Evolutionary conservation across 1,284 basidiomycete species (phyloP), one percentile per base, ranked within the genome.

Genomic region (Ustilago esculenta): DNA sequence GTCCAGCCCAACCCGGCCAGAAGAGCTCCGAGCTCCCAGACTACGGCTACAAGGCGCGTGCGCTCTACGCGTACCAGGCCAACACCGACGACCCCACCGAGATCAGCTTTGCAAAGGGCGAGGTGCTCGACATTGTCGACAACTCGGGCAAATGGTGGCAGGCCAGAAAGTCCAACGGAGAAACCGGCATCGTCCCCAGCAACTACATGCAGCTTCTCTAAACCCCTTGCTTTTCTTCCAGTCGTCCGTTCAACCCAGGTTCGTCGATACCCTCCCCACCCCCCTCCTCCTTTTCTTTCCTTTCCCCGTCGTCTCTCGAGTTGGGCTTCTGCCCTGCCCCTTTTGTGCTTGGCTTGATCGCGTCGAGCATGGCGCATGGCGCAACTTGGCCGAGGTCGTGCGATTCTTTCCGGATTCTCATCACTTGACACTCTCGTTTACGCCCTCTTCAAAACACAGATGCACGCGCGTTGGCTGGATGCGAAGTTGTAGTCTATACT

Each of bases 81-180:
- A 92, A 90, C 9, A 86, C 91, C 17, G 94, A 98, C 68, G 95
- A 98, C 83, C 92, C 94, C 9, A 96, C 92, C 79, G 96, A 98
- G 84, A 91, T 98, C 45, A 92, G 91, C 40, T 98, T 98, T 83
- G 82, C 85, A 54, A 98, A 98, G 83, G 93, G 93, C 48, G 95
- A 98, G 81, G 86, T 94, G 36, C 87, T 98, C 69, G 94, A 98
- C 58, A 92, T 98, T 66, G 84, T 95, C 48, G 96, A 98, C 84
- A 94, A 92, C 82, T 87, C 89, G 73, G 84, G 83, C 65, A 83
- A 82, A 67, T 81, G 82, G 82, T 98, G 92, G 92, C 92, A 95
- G 82, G 93, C 93, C 40, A 89, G 86, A 77, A 97, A 92, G 82
- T 81, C 87, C 14, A 90, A 92, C 77, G 95, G 94, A 45, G 84